A percentile compares a stretch with the other conserved stretches of the same genome.
Conservation (phyloP, 1,284 basidiomycete species). For the Leccinum laetum region DNA sequence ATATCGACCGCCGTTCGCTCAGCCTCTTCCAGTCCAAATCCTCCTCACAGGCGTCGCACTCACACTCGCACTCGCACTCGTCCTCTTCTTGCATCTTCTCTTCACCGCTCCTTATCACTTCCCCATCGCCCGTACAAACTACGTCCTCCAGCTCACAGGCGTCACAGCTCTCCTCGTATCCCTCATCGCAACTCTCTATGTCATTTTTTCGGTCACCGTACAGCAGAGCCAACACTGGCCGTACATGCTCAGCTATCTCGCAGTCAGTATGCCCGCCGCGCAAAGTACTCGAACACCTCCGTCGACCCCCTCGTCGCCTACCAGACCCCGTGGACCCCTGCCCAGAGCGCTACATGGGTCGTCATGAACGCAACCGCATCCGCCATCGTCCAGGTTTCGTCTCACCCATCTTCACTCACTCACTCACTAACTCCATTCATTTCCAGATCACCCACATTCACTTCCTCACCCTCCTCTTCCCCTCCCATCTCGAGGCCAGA, state of each 20-base stretch:
- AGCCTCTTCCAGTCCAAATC: slow-evolving; percentile 91
- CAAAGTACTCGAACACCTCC: slow-evolving; percentile 18
- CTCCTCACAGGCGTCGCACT: slow-evolving; percentile 86
- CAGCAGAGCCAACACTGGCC: slow-evolving; percentile 81
- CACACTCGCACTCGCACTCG: slow-evolving; percentile 67
- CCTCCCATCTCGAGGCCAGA: slow-evolving; percentile 87
- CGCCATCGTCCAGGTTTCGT: slow-evolving; percentile 76
- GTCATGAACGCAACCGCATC: slow-evolving; percentile 87
- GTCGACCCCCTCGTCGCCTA: slow-evolving; percentile 29
- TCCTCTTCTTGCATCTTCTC: slow-evolving; percentile 91
- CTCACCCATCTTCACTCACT: too few relatives aligned
- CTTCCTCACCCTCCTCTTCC: slow-evolving; percentile 95
- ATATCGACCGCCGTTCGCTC: slow-evolving; percentile 77
- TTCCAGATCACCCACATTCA: slow-evolving; percentile 94
- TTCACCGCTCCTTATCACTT: slow-evolving; percentile 98
- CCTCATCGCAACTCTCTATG: slow-evolving; percentile 74
- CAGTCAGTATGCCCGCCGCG: slow-evolving; percentile 61
- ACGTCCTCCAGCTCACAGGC: slow-evolving; percentile 83
- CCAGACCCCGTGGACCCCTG: slow-evolving; percentile 60
- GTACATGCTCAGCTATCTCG: slow-evolving; percentile 92
- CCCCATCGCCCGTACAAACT: slow-evolving; percentile 92
- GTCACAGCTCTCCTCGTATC: slow-evolving; percentile 80
- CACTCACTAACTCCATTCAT: not conserved
- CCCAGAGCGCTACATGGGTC: slow-evolving; percentile 80
- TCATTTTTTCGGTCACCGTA: slow-evolving; percentile 66